Evolutionary conservation across 1,139 yeast species (phyloP).

Genomic region (Martiniozyma asiatica): DNA sequence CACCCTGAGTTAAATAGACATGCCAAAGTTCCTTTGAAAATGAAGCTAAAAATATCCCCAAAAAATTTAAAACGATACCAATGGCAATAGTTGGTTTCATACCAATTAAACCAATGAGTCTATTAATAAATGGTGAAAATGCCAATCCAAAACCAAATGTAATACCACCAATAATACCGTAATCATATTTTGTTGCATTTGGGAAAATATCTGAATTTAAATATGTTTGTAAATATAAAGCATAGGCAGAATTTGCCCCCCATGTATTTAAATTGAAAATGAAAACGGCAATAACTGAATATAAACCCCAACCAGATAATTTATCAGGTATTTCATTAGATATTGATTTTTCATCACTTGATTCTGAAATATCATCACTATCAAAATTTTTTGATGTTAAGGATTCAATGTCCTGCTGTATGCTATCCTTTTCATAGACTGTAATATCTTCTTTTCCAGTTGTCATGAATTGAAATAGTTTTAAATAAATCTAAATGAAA

Average conservation of each 20-base stretch:
- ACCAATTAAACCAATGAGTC: slow-evolving; percentile 32
- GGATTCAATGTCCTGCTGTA: too few relatives aligned
- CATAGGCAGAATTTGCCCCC: slow-evolving; percentile 53
- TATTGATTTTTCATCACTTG: too few relatives aligned
- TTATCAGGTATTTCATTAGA: slow-evolving; percentile 20
- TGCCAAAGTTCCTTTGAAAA: slow-evolving; percentile 40
- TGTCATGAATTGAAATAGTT: too few relatives aligned
- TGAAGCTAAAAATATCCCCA: slow-evolving; percentile 42
- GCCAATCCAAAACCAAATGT: slow-evolving; percentile 36
- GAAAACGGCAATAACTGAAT: slow-evolving; percentile 28
- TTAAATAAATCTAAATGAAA: too few relatives aligned
- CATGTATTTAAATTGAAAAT: slow-evolving; percentile 37
- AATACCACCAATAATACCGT: slow-evolving; percentile 48
- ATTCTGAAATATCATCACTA: too few relatives aligned
- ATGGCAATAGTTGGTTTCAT: slow-evolving; percentile 25
- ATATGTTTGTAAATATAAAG: slow-evolving; percentile 44
- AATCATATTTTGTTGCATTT: slow-evolving; percentile 40
- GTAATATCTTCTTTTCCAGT: too few relatives aligned
- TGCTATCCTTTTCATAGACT: too few relatives aligned
- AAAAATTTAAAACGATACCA: slow-evolving; percentile 36
- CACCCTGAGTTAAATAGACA: slow-evolving; percentile 42
- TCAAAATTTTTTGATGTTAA: too few relatives aligned
- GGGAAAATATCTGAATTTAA: slow-evolving; percentile 30
- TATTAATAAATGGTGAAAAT: slow-evolving; percentile 34
- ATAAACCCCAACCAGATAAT: slow-evolving; percentile 36